Evolutionary conservation across 768 basidiomycete species (phyloP), one percentile per base, ranked within the genome.

Genomic region (Leccinum variicolor): DNA sequence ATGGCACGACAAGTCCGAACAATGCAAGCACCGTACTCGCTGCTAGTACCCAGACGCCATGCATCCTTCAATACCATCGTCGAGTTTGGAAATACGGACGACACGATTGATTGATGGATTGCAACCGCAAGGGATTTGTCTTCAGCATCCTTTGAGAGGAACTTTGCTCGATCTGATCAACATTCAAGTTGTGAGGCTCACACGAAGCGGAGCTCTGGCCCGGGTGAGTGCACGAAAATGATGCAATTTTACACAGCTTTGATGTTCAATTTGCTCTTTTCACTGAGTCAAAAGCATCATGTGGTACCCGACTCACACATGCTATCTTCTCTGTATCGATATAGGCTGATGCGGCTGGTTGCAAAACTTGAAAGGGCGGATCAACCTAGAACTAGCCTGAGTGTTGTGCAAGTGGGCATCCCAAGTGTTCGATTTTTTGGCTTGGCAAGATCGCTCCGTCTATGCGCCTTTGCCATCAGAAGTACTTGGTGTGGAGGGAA

Each of bases 161-260:
- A 11, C 4, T 29, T 31, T 99, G 56, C 25, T 64, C 25, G 53
- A 51, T 52, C 53, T 21, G 50, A 39, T 17, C 23, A 50, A 17
- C 25, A n/a, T 21, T n/a, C n/a, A n/a, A n/a, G 3, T 23, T 17
- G 7, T 43, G 33, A 25, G 19, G 26, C 88, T 74, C 74, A 96
- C 96, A 61, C 90, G 86, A 64, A 96, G 82, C 0, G 96, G 96
- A 7, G 89, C 87, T 69, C 89, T 79, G 63, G 31, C 31, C 31
- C 31, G 31, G 11, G 31, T 29, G 29, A 29, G 29, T 29, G 29
- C 88, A 92, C 10, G 96, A 92, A 71, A 96, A 99, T 0, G 96
- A 96, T 2, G 95, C 83, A 66, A 94, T 98, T 74, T 97, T 33
- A 33, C 29, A 25, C 98, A 53, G 98, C 92, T 74, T 98, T 94